phyloP scores from a whole-genome alignment of 2,329 filamentous ascomycete genomes.

The Mycogone perniciosa region DNA sequence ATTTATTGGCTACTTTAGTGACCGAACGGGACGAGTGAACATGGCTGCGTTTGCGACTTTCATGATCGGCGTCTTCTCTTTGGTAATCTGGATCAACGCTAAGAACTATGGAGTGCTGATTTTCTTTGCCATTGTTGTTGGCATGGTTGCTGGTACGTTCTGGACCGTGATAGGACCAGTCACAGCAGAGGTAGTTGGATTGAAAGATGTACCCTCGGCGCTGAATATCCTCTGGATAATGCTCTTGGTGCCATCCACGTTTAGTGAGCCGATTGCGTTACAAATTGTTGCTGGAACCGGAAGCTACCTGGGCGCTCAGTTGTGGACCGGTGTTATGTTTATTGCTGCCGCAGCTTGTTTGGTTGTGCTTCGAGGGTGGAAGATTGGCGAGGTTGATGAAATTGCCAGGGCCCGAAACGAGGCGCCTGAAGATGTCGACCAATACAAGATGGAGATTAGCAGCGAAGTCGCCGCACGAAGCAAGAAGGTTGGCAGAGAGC shows the following conservation, averaged over 20 bases:
- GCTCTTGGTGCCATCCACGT: slow-evolving; percentile 64
- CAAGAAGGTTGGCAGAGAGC: slow-evolving; percentile 24
- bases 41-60: slow-evolving; percentile 62
- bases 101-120: slow-evolving; percentile 59
- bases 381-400: slow-evolving; percentile 30
- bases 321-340: slow-evolving; percentile 58
- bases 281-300: slow-evolving; percentile 40
- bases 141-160: slow-evolving; percentile 63
- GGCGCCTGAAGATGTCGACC: slow-evolving; percentile 23
- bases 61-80: slow-evolving; percentile 54
- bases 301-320: slow-evolving; percentile 46
- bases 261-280: slow-evolving; percentile 58
- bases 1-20: slow-evolving; percentile 65
- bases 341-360: slow-evolving; percentile 38
- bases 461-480: slow-evolving; percentile 25
- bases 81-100: slow-evolving; percentile 68
- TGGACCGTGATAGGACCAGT: slow-evolving; percentile 66
- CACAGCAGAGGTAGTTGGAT: slow-evolving; percentile 65
- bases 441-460: slow-evolving; percentile 24
- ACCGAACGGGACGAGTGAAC: slow-evolving; percentile 65
- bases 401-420: slow-evolving; percentile 26
- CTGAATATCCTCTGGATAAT: slow-evolving; percentile 67
- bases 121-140: slow-evolving; percentile 65
- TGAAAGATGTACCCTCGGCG: slow-evolving; percentile 59
- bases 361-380: slow-evolving; percentile 32